Evolutionary conservation across 176 grass and related monocot species (phyloP), one percentile per base, ranked within the genome.

Genomic region (Ampelocalamus luodianensis): DNA sequence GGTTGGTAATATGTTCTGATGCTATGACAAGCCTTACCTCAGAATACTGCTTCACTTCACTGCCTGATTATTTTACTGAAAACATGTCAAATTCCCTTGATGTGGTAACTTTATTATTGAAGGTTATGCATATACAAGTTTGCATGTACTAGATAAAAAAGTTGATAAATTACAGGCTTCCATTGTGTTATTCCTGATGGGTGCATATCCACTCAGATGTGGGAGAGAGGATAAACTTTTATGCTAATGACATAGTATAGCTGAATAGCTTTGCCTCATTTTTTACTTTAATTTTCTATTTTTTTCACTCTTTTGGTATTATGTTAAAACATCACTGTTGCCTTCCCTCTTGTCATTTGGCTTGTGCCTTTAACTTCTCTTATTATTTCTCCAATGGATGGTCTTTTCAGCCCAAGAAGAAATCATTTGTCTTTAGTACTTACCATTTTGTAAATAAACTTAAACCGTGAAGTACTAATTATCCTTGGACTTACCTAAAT

Each of bases 401-500:
- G 7, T 68, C 36, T 69, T 69, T 69, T 65, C 12, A 72, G 7
- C 5, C 42, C n/a, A 46, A 27, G 5, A 43, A 43, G 42, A 72
- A 26, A 72, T 11, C 15, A 27, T 38, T 42, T 69, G 37, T 42
- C 11, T 66, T 37, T 23, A 34, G 60, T 50, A 36, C 27, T 36
- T 79, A 22, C 1, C 40, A 48, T 69, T 71, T 72, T 82, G 16
- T 60, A 55, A 5, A 20, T 82, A 44, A 13, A 61, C 18, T 42
- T 60, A 24, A 36, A 60, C 6, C 22, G 2, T 60, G 10, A 72
- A 49, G 9, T 36, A 36, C 23, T 72, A 16, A 71, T 60, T 82
- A 83, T 50, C 9, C 39, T 64, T 34, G 60, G 18, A 40, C 18
- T 87, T 51, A 32, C 50, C 51, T 84, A 60, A 34, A 23, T 83